Base-by-base conservation (phyloP, 2,329 filamentous ascomycete species). In the Nannizzia gypsea region DNA sequence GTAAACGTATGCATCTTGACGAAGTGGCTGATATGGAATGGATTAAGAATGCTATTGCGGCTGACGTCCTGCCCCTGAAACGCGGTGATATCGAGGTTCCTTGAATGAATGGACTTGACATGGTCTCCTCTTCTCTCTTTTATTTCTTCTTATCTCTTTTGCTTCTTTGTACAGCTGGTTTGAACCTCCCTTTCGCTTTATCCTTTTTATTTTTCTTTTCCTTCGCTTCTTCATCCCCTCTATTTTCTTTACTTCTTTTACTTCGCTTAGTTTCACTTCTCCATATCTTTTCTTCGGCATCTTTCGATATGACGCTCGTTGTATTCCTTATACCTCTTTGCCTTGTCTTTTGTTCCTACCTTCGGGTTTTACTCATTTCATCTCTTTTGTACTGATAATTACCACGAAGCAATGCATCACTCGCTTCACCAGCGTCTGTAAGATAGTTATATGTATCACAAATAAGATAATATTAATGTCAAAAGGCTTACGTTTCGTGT, bases 1-100 rank as follows among this genome's bases (percentile, higher is more conserved):
- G 88, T 54, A 88, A 85, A 61, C 81, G 93, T 57, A 90, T 88
- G 83, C 80, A 80, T 6, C 74, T 97, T 61, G 82, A 86, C 55
- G 86, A 88, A 65, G 86, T 96, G 42, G 83, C 83, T 42, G 80
- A 82, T 59, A 80, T 82, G 61, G 80, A 83, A 15, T 99, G 91
- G 90, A 88, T 97, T 2, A 79, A 77, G 57, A 80, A 81, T 38
- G 91, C 86, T 1, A 86, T 97, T 54, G 70, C 80, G 63, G 81
- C 95, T 2, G 81, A 87, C 15, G 79, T 78, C 11, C 28, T 34
- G 50, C 81, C 81, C 8, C 66, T 84, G 65, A 76, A 75, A 68
- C 75, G 76, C 66, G 74, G 79, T 36, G 77, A 80, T 60, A 81
- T 80, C 64, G 79, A 82, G 66, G 74, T 76, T 60, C 73, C 74